These are phyloP conservation scores for Colletotrichum magnum DNA, from an alignment of 2,329 filamentous ascomycete species.

Conservation along the genomic window DNA sequence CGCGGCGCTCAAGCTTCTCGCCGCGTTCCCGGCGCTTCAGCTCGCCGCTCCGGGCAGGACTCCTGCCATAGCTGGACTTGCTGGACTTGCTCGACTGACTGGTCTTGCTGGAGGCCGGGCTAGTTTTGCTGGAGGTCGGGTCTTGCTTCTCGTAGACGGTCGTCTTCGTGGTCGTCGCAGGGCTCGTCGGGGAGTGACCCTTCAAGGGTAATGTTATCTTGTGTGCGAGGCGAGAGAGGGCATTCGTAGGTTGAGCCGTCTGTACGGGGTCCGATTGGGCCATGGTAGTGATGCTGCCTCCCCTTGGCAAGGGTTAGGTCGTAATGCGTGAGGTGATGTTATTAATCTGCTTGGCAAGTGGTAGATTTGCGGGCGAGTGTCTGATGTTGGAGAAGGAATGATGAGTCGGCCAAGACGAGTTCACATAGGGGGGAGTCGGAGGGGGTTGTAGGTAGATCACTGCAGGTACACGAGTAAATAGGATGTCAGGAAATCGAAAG, in stretches of 20 bases:
- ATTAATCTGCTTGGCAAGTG: conserved; percentile 6
- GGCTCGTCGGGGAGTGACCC: neutral
- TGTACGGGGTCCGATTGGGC: conserved; percentile 13
- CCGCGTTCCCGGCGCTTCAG: conserved; percentile 29
- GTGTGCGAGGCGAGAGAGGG: conserved; percentile 42
- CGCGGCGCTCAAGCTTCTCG: conserved; percentile 22
- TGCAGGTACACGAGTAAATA: conserved; percentile 9
- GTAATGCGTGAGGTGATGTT: neutral
- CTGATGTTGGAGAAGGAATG: neutral
- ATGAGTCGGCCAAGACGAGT: conserved; percentile 22
- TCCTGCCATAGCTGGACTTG: conserved; percentile 26
- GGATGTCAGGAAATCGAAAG: neutral
- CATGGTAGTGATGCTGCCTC: conserved; percentile 14
- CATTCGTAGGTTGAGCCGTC: conserved; percentile 22
- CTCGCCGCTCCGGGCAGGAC: conserved; percentile 28
- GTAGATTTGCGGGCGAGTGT: neutral
- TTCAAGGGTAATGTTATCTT: conserved; percentile 33
- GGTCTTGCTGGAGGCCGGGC: conserved; percentile 23
- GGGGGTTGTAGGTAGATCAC: conserved; percentile 13
- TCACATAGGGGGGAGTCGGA: conserved; percentile 12
- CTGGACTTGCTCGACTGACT: conserved; percentile 26
- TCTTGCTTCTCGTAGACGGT: conserved; percentile 30
- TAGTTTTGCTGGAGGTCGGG: conserved; percentile 20
- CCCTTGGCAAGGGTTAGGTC: conserved; percentile 4
- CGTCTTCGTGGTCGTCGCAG: conserved; percentile 18